Percentiles rank a stretch among this genome's conserved stretches.
Evolutionary conservation across 23 red algal genomes (phyloP).

Genomic region (Gracilaria gracilis): DNA sequence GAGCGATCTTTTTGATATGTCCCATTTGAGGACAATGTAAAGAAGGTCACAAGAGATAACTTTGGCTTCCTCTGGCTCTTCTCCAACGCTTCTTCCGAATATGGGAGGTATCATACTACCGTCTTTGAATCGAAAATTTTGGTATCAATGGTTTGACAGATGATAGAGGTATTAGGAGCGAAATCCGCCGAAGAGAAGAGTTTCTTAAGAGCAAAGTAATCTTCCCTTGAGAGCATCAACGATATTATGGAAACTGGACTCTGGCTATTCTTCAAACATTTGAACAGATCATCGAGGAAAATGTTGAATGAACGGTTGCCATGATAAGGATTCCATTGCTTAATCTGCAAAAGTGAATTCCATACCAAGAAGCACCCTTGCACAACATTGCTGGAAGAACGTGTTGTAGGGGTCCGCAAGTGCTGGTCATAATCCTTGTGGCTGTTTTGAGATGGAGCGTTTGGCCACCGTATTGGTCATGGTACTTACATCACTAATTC

Average conservation of each 20-base stretch:
- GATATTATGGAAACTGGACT: no score
- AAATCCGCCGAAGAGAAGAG: background rate
- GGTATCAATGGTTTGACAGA: background rate
- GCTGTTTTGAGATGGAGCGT: background rate
- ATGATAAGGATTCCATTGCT: background rate
- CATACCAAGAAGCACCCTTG: background rate
- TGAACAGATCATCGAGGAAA: background rate
- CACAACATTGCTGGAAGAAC: slow-evolving; percentile 1
- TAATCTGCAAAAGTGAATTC: background rate
- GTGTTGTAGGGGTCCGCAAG: background rate
- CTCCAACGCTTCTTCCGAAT: background rate
- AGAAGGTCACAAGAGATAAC: background rate
- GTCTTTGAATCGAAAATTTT: background rate
- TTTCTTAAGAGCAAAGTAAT: no score
- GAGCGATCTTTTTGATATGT: slow-evolving; percentile 69
- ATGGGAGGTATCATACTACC: no score
- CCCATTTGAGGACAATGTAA: background rate
- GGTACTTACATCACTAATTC: background rate
- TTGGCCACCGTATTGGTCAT: no score
- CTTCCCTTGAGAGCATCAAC: no score
- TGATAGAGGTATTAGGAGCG: background rate
- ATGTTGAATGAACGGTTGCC: background rate
- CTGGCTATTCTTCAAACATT: background rate
- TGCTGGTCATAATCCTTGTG: background rate
- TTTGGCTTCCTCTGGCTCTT: background rate